Evolutionary conservation across 2,329 filamentous ascomycete species (phyloP), one percentile per base, ranked within the genome.

Genomic region (Colletotrichum plurivorum): DNA sequence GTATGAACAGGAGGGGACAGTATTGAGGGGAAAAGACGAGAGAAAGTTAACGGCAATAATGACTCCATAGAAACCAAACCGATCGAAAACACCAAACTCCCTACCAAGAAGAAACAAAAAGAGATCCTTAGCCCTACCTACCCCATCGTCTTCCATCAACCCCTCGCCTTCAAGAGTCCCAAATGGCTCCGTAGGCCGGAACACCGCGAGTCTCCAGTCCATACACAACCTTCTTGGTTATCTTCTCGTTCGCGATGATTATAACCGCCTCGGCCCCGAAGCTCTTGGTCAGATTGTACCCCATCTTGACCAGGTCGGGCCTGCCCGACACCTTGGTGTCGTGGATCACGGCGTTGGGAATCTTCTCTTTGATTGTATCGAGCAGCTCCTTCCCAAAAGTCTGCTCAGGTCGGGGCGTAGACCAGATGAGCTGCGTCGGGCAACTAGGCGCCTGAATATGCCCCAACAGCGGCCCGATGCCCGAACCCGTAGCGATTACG

Each of bases 131-230:
- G 4, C 13, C n/a, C 2, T 43, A 22, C 20, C 20, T 43, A 13
- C 15, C 4, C 13, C 13, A 5, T 16, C 5, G 13, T 43, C 41
- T 43, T 13, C 8, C 31, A 36, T 36, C 41, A 43, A 43, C 13
- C 13, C 6, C 15, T 15, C 13, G 15, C 13, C 12, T 27, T 74
- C 52, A 83, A 60, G 81, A 83, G 69, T 94, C 93, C 82, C 91
- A 94, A 73, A 94, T 93, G 6, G 92, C 90, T 7, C 92, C 92
- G 78, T 87, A 94, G 7, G 91, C 91, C 2, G 89, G 85, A 7
- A 94, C 78, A 0, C 91, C 90, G 62, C 90, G 84, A 36, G 83
- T 84, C 78, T 94, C 91, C 61, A 94, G 80, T 10, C 86, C 90
- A 75, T 90, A 92, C 1, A 94, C 91, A 2, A 94, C 84, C 80